phyloP scores from a whole-genome alignment of 352 stramenopile genomes.

The Pythium dissimile region DNA sequence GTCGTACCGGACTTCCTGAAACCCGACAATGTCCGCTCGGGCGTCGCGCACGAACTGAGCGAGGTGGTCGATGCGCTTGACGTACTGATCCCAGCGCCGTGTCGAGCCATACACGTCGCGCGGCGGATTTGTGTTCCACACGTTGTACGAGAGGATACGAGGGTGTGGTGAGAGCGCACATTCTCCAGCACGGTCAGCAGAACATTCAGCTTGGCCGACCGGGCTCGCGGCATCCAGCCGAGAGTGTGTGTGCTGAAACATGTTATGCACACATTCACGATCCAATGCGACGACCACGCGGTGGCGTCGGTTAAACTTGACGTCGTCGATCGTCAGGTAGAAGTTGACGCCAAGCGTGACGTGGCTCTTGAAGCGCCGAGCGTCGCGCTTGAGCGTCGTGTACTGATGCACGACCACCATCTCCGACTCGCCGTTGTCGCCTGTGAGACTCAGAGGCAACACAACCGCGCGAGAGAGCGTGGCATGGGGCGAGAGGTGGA shows the following conservation, averaged over 20 bases:
- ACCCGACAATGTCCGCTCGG: constrained; percentile 67
- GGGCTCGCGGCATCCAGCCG: constrained; percentile 15
- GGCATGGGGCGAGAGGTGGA: constrained; percentile 41
- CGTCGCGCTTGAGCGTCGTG: constrained; percentile 25
- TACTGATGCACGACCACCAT: constrained; percentile 68
- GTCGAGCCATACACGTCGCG: constrained; percentile 52
- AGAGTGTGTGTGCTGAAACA: constrained; percentile 69
- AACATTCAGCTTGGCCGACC: background rate
- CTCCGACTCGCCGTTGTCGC: constrained; percentile 63
- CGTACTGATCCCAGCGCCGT: constrained; percentile 70
- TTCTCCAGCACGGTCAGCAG: background rate
- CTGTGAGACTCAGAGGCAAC: constrained; percentile 51
- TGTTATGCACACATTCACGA: constrained; percentile 60
- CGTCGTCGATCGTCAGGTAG: constrained; percentile 64
- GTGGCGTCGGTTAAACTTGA: constrained; percentile 47
- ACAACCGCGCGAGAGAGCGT: constrained; percentile 30
- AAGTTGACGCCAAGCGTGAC: constrained; percentile 73
- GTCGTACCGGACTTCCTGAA: constrained; percentile 88
- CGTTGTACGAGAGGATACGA: constrained; percentile 84
- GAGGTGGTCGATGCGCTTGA: constrained; percentile 75
- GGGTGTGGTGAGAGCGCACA: constrained; percentile 20
- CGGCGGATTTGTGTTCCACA: constrained; percentile 89
- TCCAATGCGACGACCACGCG: constrained; percentile 65
- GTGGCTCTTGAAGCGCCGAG: constrained; percentile 50
- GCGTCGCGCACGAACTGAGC: constrained; percentile 43